Evolutionary conservation across 75 land plant species (phyloP).

Genomic region (Sequoiadendron giganteum): DNA sequence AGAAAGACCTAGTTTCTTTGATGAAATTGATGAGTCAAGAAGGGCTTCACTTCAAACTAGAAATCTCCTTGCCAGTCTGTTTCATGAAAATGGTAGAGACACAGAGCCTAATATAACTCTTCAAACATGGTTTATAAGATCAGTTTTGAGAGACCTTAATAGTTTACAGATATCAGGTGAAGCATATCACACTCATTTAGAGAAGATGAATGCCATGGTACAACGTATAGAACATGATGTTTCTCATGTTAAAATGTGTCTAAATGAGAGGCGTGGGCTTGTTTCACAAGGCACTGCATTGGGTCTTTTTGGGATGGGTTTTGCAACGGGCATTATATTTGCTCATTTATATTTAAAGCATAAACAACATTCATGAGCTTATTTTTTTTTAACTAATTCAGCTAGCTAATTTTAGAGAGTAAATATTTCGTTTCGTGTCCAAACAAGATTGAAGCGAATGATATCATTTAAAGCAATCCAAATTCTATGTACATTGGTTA

Average conservation of each 20-base stretch:
- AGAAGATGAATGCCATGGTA: conserved; percentile 20
- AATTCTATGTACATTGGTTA: too few species aligned
- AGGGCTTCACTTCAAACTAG: background rate
- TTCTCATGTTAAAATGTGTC: conserved; percentile 12
- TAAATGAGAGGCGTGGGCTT: background rate
- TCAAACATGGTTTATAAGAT: conserved; percentile 19
- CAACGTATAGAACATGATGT: conserved; percentile 22
- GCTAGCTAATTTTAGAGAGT: too few species aligned
- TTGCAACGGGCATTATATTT: conserved; percentile 17
- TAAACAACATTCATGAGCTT: background rate
- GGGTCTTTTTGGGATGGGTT: conserved; percentile 18
- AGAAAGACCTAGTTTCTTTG: background rate
- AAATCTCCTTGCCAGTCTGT: background rate
- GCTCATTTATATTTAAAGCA: conserved; percentile 3
- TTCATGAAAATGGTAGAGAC: background rate
- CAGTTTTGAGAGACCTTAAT: conserved; percentile 27
- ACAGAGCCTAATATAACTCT: conserved; percentile 1
- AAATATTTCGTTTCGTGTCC: too few species aligned
- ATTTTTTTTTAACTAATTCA: background rate
- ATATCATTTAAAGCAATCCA: too few species aligned
- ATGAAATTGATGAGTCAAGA: background rate
- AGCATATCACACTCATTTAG: conserved; percentile 17
- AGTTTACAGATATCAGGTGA: conserved; percentile 19
- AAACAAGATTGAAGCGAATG: too few species aligned
- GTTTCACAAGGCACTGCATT: conserved; percentile 12